phyloP scores from a whole-genome alignment of 441 rosid species.

The Francoa sonchifolia region DNA sequence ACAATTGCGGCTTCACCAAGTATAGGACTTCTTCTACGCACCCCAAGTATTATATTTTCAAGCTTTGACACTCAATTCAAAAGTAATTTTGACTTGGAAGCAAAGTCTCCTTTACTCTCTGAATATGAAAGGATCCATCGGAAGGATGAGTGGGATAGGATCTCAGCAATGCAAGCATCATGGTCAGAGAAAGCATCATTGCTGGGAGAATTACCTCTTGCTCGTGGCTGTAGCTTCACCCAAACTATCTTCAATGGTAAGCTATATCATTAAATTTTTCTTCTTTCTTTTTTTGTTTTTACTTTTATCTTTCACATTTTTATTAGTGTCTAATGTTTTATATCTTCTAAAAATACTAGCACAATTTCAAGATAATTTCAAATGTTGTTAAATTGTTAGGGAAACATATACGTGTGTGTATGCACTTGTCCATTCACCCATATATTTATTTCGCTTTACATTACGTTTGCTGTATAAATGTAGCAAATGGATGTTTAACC shows the following conservation, averaged over 20 bases:
- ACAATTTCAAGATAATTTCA: too few species aligned
- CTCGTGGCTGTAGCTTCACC: conserved; percentile 64
- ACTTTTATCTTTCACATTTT: background rate
- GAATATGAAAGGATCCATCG: conserved; percentile 17
- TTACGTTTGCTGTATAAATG: too few species aligned
- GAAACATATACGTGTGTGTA: too few species aligned
- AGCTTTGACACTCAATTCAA: conserved; percentile 18
- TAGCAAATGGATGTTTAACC: too few species aligned
- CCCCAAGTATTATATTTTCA: conserved; percentile 25
- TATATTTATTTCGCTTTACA: too few species aligned
- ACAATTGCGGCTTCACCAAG: conserved; percentile 57
- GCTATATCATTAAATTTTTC: background rate
- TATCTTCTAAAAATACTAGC: background rate
- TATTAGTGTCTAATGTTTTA: background rate
- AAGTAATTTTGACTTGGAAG: conserved; percentile 37
- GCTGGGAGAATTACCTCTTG: conserved; percentile 38
- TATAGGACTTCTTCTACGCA: conserved; percentile 31
- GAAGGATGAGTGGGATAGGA: conserved; percentile 25
- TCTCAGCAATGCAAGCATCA: conserved; percentile 39
- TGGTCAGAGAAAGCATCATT: conserved; percentile 52
- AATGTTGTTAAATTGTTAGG: background rate
- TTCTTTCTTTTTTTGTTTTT: too few species aligned
- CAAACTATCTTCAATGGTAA: conserved; percentile 84
- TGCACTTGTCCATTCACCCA: too few species aligned
- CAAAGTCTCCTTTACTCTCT: conserved; percentile 39